These are phyloP conservation scores for Talaromyces adpressus DNA, from an alignment of 495 filamentous ascomycete genomes.

Conservation along the genomic window DNA sequence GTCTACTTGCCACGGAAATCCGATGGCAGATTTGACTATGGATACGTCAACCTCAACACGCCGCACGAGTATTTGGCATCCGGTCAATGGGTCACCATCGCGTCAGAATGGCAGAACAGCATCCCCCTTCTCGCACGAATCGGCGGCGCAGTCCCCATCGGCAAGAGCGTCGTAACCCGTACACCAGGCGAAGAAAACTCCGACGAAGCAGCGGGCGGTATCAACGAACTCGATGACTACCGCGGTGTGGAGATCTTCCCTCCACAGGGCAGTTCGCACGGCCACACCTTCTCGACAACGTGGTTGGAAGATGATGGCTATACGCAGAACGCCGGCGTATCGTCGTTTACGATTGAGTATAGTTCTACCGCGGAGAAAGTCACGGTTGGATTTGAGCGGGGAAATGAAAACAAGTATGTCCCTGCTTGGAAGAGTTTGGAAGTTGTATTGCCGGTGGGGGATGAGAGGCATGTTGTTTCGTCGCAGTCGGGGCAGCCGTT, in stretches of 20 bases:
- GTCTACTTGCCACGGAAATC: constrained; percentile 53
- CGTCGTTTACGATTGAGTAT: constrained; percentile 36
- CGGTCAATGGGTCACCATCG: constrained; percentile 54
- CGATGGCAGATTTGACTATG: constrained; percentile 31
- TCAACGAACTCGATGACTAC: constrained; percentile 53
- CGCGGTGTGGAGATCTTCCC: constrained; percentile 60
- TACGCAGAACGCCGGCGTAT: constrained; percentile 35
- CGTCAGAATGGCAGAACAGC: constrained; percentile 49
- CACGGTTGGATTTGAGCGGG: constrained; percentile 32
- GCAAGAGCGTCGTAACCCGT: constrained; percentile 49
- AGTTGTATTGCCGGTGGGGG: constrained; percentile 44
- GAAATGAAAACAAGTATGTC: constrained; percentile 31
- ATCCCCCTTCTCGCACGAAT: constrained; percentile 58
- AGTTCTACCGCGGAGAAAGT: constrained; percentile 35
- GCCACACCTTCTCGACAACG: constrained; percentile 31
- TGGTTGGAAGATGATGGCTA: constrained; percentile 64
- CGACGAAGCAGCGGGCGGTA: constrained; percentile 36
- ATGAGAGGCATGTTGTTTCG: constrained; percentile 35
- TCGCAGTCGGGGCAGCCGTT: constrained; percentile 22
- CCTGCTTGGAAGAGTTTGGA: constrained; percentile 48
- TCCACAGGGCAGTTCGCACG: constrained; percentile 30
- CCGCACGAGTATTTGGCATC: constrained; percentile 52
- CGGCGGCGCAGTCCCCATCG: constrained; percentile 52
- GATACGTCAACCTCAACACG: constrained; percentile 55
- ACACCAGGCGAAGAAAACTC: constrained; percentile 46